A percentile compares a stretch with the other conserved stretches of the same genome.
These are phyloP conservation scores for Pyrenophora seminiperda DNA, from an alignment of 2,329 filamentous ascomycete genomes.

Conservation along the genomic window DNA sequence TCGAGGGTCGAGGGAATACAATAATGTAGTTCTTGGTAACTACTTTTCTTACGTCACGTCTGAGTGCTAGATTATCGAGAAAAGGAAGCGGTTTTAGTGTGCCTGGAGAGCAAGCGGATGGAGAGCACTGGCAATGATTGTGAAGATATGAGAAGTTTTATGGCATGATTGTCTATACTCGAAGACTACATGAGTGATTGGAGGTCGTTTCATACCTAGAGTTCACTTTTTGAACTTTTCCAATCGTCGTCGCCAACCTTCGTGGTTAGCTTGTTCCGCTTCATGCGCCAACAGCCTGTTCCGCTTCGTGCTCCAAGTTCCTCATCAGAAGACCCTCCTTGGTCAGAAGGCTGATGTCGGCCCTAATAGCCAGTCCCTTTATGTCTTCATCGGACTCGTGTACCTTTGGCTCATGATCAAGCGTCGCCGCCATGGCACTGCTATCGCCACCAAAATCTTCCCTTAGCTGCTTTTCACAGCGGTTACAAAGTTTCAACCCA, in stretches of 20 bases:
- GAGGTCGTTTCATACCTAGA: too few species aligned
- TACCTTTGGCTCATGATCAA: constrained; percentile 29
- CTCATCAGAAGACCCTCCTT: constrained; percentile 28
- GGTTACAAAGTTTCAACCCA: constrained; percentile 32
- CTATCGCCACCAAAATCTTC: constrained; percentile 16
- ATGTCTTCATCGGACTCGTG: constrained; percentile 8
- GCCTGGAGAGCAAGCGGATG: too few species aligned
- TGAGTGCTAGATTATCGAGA: constrained; percentile 89
- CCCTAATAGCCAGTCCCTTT: constrained; percentile 14
- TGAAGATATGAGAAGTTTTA: too few species aligned
- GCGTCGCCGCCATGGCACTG: constrained; percentile 16
- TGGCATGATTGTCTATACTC: too few species aligned
- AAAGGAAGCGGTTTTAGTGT: too few species aligned
- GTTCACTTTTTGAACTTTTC: too few species aligned
- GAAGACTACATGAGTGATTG: too few species aligned
- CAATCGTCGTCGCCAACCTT: too few species aligned
- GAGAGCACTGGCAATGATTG: too few species aligned
- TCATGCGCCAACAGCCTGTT: background rate
- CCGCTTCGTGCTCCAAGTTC: constrained; percentile 7
- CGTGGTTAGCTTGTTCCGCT: too few species aligned
- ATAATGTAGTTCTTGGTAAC: constrained; percentile 86
- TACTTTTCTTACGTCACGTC: constrained; percentile 89
- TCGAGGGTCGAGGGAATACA: constrained; percentile 94
- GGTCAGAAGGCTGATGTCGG: constrained; percentile 38
- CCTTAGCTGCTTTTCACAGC: constrained; percentile 21